A percentile compares a stretch with the other conserved stretches of the same genome.
phyloP scores from a whole-genome alignment of 805 yeast species.

The Candida loeiensis region DNA sequence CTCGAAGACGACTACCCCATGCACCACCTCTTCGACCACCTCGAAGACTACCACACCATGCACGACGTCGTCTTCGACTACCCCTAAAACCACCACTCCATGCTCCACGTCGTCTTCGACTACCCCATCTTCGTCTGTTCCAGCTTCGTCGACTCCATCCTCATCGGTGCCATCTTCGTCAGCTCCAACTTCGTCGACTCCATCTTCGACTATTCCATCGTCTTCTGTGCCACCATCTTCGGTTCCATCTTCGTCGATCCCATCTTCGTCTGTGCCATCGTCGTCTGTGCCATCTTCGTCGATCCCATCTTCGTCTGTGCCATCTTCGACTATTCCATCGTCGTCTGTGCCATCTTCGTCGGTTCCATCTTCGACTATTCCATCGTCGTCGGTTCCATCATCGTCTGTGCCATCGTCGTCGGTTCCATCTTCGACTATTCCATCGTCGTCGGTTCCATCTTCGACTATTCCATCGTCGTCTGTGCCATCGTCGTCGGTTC shows the following conservation, averaged over 20 bases:
- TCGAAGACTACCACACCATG: neutral
- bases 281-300: neutral
- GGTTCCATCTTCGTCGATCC: neutral
- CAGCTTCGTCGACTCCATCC: neutral
- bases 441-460: conserved; percentile 2
- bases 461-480: neutral
- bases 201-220: neutral
- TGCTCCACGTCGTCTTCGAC: neutral
- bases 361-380: conserved; percentile 1
- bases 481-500: neutral
- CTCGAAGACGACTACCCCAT: conserved; percentile 11
- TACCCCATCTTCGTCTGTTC: no score
- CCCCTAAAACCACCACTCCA: no score
- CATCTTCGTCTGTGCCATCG: neutral
- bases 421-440: neutral
- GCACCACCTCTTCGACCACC: neutral
- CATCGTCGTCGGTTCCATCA: conserved; percentile 2
- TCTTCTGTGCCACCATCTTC: neutral
- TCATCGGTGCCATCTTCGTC: neutral
- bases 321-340: neutral
- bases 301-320: neutral
- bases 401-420: conserved; percentile 1
- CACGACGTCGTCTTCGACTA: neutral
- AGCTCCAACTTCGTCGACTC: neutral
- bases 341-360: conserved; percentile 3